These are phyloP conservation scores for Rhodotorula sp. DNA, from an alignment of 1,284 basidiomycete species.

Conservation along the genomic window DNA sequence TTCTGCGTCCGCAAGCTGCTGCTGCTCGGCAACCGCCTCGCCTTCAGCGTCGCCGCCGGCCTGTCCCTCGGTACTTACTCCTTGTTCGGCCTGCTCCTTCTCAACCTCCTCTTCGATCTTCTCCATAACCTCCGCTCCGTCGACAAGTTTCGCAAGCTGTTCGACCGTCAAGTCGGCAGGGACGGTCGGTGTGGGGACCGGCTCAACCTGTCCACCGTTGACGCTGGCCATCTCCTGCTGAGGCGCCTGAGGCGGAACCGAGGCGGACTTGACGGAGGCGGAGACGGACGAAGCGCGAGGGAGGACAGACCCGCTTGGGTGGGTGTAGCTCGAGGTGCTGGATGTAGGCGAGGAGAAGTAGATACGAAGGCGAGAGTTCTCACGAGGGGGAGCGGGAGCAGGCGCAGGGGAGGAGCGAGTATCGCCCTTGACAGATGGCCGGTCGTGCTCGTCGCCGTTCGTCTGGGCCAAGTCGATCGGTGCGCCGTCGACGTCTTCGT, in stretches of 20 bases:
- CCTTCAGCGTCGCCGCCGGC: conserved; percentile 1
- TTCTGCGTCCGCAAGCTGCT: neutral
- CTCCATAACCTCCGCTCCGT: neutral
- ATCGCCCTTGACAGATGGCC: neutral
- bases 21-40: neutral
- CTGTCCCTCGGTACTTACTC: neutral
- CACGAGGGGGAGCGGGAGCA: conserved; percentile 30
- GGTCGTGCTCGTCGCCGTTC: neutral
- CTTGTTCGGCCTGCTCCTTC: neutral
- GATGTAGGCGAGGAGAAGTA: conserved; percentile 43
- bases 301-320: neutral
- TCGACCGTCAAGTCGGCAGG: neutral
- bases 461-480: neutral
- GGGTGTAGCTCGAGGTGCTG: conserved; percentile 15
- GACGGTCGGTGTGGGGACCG: neutral
- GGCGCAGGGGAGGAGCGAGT: conserved; percentile 12
- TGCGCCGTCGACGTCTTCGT: conserved; percentile 48
- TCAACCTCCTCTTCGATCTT: conserved; percentile 12
- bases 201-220: neutral
- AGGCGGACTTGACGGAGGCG: neutral
- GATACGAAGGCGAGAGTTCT: conserved; percentile 44
- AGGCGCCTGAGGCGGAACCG: neutral
- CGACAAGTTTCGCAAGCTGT: neutral
- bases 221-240: neutral
- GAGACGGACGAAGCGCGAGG: neutral